Percentiles rank a stretch among this genome's conserved stretches.
Conservation (phyloP, 441 rosid species). For the Breynia disticha region DNA sequence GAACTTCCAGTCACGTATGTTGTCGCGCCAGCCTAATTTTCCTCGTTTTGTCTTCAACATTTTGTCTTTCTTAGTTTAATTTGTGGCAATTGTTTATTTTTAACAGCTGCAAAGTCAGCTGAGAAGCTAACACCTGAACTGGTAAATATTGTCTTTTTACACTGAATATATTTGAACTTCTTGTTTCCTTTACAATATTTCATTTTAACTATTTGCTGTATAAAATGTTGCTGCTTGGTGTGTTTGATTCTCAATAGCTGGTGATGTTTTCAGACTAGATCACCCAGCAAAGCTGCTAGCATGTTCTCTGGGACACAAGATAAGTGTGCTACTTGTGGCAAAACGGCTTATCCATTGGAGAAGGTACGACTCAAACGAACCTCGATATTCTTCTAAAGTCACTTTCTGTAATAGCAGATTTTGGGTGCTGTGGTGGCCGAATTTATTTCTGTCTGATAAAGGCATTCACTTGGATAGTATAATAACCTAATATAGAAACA, state of each 20-base stretch:
- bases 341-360: slow-evolving; percentile 94
- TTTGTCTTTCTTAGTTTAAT: slow-evolving; percentile 18
- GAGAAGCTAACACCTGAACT: slow-evolving; percentile 79
- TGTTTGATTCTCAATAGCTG: slow-evolving; percentile 20
- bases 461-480: neutral
- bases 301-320: slow-evolving; percentile 97
- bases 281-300: slow-evolving; percentile 89
- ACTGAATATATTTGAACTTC: slow-evolving; percentile 11
- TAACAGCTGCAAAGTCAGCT: slow-evolving; percentile 80
- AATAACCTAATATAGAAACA: neutral
- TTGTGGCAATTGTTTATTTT: slow-evolving; percentile 17
- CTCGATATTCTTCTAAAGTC: neutral
- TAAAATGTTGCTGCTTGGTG: slow-evolving; percentile 7
- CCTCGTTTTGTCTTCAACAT: slow-evolving; percentile 1
- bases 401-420: neutral
- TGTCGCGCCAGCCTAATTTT: neutral
- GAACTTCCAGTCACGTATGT: slow-evolving; percentile 87
- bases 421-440: slow-evolving; percentile 2
- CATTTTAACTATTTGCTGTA: slow-evolving; percentile 1
- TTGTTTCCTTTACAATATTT: neutral
- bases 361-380: slow-evolving; percentile 40
- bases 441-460: too few species aligned
- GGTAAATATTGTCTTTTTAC: slow-evolving; percentile 37
- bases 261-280: slow-evolving; percentile 59
- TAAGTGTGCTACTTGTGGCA: slow-evolving; percentile 85